Evolutionary conservation across 1,139 yeast species (phyloP), one percentile per base, ranked within the genome.

Genomic region (Blastobotrys proliferans): DNA sequence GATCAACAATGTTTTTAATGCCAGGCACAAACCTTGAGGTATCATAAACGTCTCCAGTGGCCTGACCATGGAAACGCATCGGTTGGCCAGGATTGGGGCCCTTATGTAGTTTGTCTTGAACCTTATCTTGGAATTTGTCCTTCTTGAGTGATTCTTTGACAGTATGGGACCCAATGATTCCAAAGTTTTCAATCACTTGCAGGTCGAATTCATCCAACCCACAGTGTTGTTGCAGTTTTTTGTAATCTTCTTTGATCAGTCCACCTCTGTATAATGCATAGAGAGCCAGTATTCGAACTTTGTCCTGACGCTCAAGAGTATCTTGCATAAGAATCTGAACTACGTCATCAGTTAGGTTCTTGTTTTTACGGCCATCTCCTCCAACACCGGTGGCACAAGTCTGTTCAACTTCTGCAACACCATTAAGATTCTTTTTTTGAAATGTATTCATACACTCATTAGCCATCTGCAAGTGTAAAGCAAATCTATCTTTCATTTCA

Each of bases 231-330:
- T 81, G 74, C 35, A 92, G 65, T 57, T 92, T 88, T 41, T 69
- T 66, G 51, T 83, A 77, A 66, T 92, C 99, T 6, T 72, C 62
- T 52, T 81, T 83, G 14, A 86, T 72, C 22, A 92, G 68, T 0
- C 99, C 98, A 4, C 94, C 92, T 52, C 97, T 73, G 62, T 81
- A 84, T 30, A 88, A 63, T 1, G 90, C 83, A 62, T 92, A 92
- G 3, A 84, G 67, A 24, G 86, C 69, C n/a, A 92, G 75, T 35
- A 85, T 69, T 49, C 98, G 74, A 51, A 87, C 70, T 58, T 86
- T 86, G 55, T 87, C 94, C 37, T 74, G 72, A 18, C 72, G 68
- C 20, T 68, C 70, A 40, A 79, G 68, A n/a, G 14, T 14, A 6
- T 44, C 41, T 40, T 70, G 72, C 18, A 77, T 76, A 31, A 90